Evolutionary conservation across 805 yeast species (phyloP).

Genomic region (Candida schatavii): DNA sequence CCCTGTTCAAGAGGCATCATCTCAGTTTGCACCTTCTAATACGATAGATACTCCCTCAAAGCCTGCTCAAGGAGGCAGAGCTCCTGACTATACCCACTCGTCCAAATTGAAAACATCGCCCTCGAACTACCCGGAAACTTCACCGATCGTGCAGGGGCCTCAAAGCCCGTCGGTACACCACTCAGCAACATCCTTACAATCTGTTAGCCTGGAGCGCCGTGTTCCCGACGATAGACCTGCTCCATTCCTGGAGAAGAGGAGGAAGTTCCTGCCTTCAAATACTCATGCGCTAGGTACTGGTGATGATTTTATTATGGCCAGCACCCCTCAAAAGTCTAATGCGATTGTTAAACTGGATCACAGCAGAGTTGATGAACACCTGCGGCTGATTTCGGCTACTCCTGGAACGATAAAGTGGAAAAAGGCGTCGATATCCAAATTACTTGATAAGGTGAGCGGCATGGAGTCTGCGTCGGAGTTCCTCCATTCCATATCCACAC

Average conservation of each 20-base stretch:
- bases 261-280: not conserved
- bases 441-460: slow-evolving; percentile 17
- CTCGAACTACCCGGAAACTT: slow-evolving; percentile 2
- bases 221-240: not conserved
- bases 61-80: too few relatives aligned
- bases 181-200: too few relatives aligned
- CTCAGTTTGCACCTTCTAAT: too few relatives aligned
- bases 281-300: too few relatives aligned
- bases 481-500: slow-evolving; percentile 29
- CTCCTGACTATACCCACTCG: not conserved
- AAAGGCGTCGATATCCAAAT: slow-evolving; percentile 8
- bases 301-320: not conserved
- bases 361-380: not conserved
- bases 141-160: slow-evolving; percentile 4
- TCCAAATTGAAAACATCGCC: slow-evolving; percentile 1
- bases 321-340: slow-evolving; percentile 7
- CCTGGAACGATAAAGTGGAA: slow-evolving; percentile 8
- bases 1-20: too few relatives aligned
- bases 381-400: not conserved
- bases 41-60: slow-evolving; percentile 2
- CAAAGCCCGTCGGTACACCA: too few relatives aligned
- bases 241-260: not conserved
- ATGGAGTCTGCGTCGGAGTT: slow-evolving; percentile 37
- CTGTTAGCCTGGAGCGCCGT: not conserved
- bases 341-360: not conserved